A percentile compares a stretch with the other conserved stretches of the same genome.
These are phyloP conservation scores for Porodaedalea pini DNA, from an alignment of 1,284 basidiomycete species.

Conservation along the genomic window DNA sequence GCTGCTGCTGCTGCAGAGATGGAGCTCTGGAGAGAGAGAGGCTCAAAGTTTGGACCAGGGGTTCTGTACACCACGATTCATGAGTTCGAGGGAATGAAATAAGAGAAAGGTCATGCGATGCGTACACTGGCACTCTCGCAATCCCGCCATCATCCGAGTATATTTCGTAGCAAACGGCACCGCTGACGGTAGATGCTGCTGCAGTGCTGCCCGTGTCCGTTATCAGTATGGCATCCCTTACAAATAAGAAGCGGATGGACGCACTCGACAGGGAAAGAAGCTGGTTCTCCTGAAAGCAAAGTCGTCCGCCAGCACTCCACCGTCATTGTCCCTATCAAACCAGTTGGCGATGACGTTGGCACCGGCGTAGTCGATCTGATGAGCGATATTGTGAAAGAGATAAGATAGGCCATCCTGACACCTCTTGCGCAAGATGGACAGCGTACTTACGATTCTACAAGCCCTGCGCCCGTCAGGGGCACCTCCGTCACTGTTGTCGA, in stretches of 20 bases:
- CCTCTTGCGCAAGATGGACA: not conserved
- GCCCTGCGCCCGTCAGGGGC: not conserved
- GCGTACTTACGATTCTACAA: conserved; percentile 1
- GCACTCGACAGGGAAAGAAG: conserved; percentile 11
- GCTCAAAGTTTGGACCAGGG: not conserved
- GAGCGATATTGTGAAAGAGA: not conserved
- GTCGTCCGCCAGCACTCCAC: conserved; percentile 11
- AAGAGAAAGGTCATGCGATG: not conserved
- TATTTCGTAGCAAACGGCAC: conserved; percentile 14
- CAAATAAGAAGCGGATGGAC: not conserved
- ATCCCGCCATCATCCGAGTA: conserved; percentile 9
- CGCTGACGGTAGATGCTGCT: not conserved
- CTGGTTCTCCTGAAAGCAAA: not conserved
- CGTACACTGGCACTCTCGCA: conserved; percentile 10
- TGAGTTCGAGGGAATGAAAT: not conserved
- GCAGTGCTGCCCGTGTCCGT: not conserved
- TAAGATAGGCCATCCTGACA: not conserved
- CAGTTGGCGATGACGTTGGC: not conserved
- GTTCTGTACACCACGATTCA: not conserved
- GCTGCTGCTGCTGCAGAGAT: not conserved
- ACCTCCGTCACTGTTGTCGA: conserved; percentile 2
- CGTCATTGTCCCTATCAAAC: conserved; percentile 5
- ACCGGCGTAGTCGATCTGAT: not conserved
- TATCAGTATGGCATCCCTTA: not conserved
- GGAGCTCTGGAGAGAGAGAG: not conserved